Conservation (phyloP, 2,329 filamentous ascomycete species). For the Parafenestella ontariensis region DNA sequence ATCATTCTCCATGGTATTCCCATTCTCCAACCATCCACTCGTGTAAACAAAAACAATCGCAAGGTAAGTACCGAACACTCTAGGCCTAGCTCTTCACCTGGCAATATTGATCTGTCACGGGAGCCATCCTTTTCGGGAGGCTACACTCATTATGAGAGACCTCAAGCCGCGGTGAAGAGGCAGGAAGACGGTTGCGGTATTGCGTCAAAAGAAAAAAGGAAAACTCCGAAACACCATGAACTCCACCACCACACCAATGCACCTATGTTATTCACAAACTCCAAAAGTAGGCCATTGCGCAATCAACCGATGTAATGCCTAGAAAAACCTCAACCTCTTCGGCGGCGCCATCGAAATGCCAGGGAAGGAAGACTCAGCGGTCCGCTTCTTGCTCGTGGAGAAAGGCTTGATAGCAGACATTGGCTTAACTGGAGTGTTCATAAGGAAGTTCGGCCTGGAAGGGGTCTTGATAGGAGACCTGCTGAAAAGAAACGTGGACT, state of each 20-base stretch:
- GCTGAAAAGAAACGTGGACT: slow-evolving; percentile 33
- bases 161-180: slow-evolving; percentile 25
- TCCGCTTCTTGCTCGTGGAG: slow-evolving; percentile 32
- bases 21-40: background rate
- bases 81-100: slow-evolving; percentile 14
- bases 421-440: slow-evolving; percentile 31
- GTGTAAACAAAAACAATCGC: background rate
- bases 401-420: slow-evolving; percentile 27
- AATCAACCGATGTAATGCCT: background rate
- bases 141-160: slow-evolving; percentile 22
- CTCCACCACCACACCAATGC: slow-evolving; percentile 1
- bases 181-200: background rate
- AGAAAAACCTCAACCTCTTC: slow-evolving; percentile 37
- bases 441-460: slow-evolving; percentile 55
- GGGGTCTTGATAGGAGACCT: slow-evolving; percentile 60
- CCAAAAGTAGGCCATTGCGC: slow-evolving; percentile 4
- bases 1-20: slow-evolving; percentile 2
- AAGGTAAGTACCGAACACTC: background rate
- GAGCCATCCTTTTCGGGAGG: slow-evolving; percentile 24
- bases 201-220: slow-evolving; percentile 1
- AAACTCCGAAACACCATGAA: slow-evolving; percentile 5
- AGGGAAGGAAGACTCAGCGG: slow-evolving; percentile 22
- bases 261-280: slow-evolving; percentile 4
- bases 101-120: slow-evolving; percentile 25
- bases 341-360: slow-evolving; percentile 30